Evolutionary conservation across 768 basidiomycete species (phyloP).

Genomic region (Crucibulum laeve): DNA sequence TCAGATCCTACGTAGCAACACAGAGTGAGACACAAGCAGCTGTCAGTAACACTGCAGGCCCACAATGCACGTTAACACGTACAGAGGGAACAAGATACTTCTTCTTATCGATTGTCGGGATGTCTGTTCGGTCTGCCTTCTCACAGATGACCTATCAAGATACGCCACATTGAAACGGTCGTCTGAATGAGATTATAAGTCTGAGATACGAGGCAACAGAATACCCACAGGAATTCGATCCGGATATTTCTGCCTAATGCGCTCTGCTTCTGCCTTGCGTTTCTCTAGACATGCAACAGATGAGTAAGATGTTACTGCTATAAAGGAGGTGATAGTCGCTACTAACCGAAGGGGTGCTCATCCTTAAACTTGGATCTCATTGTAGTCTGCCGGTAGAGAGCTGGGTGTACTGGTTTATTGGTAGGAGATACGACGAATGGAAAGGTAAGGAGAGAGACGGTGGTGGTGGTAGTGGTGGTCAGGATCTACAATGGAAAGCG

Average conservation of each 20-base stretch:
- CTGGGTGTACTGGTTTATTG: conserved; percentile 12
- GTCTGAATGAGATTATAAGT: background rate
- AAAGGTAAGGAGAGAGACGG: background rate
- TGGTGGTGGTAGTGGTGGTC: conserved; percentile 18
- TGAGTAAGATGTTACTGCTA: conserved; percentile 25
- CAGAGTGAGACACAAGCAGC: background rate
- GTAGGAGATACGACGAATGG: conserved; percentile 6
- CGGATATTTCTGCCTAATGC: conserved; percentile 97
- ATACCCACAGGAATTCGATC: conserved; percentile 99
- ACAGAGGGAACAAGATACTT: conserved; percentile 99
- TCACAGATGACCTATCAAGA: conserved; percentile 90
- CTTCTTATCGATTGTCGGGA: conserved; percentile 99
- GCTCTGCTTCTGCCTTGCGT: conserved; percentile 98
- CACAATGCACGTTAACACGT: conserved; percentile 23
- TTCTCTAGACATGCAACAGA: conserved; percentile 64
- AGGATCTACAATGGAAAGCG: conserved; percentile 23
- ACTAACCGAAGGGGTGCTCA: conserved; percentile 95
- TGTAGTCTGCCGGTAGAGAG: conserved; percentile 11
- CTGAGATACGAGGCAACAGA: conserved; percentile 36
- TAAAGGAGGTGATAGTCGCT: conserved; percentile 8
- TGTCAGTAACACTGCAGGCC: too few species aligned
- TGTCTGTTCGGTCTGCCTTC: conserved; percentile 97
- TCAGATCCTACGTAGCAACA: conserved; percentile 65
- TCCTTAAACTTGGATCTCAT: conserved; percentile 99
- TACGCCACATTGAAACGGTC: background rate